Evolutionary conservation across 805 yeast genomes (phyloP).

Genomic region (Yamadazyma kitorensis): DNA sequence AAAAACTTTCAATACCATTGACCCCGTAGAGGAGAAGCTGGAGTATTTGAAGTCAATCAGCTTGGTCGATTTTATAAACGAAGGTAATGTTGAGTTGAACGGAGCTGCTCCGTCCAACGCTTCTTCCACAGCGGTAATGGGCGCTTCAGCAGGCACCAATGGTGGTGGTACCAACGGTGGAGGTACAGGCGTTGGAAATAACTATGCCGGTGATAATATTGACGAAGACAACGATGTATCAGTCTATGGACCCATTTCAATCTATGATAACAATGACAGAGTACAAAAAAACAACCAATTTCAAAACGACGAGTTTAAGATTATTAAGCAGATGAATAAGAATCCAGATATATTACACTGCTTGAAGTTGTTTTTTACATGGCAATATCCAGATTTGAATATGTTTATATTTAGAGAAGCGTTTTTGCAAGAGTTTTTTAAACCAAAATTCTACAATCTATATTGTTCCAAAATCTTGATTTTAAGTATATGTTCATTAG

Average conservation of each 20-base stretch:
- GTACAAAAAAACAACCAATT: conserved; percentile 16
- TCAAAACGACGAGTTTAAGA: conserved; percentile 13
- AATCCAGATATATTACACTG: conserved; percentile 36
- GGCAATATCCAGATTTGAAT: conserved; percentile 65
- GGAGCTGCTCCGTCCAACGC: background rate
- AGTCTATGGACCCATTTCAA: conserved; percentile 46
- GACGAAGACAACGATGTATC: conserved; percentile 27
- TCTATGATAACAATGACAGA: conserved; percentile 32
- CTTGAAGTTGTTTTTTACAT: conserved; percentile 49
- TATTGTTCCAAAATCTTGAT: conserved; percentile 57
- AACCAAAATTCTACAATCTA: conserved; percentile 48
- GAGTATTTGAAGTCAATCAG: conserved; percentile 19
- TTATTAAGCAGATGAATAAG: conserved; percentile 27
- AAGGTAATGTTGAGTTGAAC: conserved; percentile 1
- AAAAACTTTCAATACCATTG: conserved; percentile 20
- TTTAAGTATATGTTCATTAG: conserved; percentile 57
- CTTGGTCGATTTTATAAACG: conserved; percentile 10
- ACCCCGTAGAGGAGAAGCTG: conserved; percentile 18
- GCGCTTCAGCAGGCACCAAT: background rate
- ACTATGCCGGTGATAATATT: conserved; percentile 6
- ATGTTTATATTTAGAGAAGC: conserved; percentile 64
- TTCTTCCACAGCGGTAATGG: background rate
- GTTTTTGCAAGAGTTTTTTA: conserved; percentile 57
- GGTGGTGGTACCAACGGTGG: no score
- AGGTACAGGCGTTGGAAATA: no score